These are phyloP conservation scores for Gossypium longicalyx DNA, from an alignment of 345 rosid genomes.

Conservation along the genomic window DNA sequence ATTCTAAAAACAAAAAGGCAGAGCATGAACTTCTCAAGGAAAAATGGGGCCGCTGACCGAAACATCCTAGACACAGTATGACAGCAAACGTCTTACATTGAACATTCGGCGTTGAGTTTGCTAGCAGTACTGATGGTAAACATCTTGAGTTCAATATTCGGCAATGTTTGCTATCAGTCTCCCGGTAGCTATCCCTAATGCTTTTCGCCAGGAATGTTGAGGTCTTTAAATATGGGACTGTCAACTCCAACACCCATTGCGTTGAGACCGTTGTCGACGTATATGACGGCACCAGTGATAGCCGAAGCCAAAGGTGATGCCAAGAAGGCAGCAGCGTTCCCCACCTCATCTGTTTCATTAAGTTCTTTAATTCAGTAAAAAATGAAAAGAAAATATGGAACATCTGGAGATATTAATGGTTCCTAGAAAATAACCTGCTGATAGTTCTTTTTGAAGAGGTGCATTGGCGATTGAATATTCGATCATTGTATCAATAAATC, in stretches of 20 bases:
- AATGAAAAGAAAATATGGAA: background rate
- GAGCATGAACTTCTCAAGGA: background rate
- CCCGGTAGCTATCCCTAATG: conserved; percentile 25
- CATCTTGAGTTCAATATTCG: background rate
- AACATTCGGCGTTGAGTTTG: no score
- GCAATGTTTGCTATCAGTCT: background rate
- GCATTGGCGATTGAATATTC: conserved; percentile 23
- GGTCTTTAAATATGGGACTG: conserved; percentile 78
- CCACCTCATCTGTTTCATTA: conserved; percentile 58
- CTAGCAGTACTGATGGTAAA: background rate
- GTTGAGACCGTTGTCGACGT: conserved; percentile 47
- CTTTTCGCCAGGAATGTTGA: conserved; percentile 50
- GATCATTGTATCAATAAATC: conserved; percentile 74
- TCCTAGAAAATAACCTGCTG: conserved; percentile 52
- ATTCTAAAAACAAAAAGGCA: background rate
- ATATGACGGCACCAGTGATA: conserved; percentile 54
- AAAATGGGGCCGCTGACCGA: background rate
- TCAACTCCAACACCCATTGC: conserved; percentile 75
- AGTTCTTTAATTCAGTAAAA: background rate
- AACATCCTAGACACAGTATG: background rate
- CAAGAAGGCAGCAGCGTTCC: conserved; percentile 65
- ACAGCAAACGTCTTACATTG: background rate
- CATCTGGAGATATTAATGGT: background rate
- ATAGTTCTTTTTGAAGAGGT: conserved; percentile 30
- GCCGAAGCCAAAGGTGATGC: conserved; percentile 77